Evolutionary conservation across 495 filamentous ascomycete species (phyloP).

Genomic region (Zalerion maritima): DNA sequence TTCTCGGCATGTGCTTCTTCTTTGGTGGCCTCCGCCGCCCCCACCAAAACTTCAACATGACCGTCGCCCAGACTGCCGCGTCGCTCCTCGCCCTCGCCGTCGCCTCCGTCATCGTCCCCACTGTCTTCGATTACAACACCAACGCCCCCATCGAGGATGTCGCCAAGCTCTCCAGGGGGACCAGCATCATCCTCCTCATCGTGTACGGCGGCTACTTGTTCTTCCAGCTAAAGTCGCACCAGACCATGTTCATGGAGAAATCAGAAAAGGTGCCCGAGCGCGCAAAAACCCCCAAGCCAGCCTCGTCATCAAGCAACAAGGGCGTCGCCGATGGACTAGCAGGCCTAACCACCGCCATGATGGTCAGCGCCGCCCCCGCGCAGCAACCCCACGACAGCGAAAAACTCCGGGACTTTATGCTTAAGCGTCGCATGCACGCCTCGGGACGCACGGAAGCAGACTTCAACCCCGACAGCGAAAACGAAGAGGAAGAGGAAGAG

Average conservation of each 20-base stretch:
- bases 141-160: constrained; percentile 24
- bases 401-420: constrained; percentile 24
- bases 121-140: constrained; percentile 53
- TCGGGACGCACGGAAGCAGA: constrained; percentile 13
- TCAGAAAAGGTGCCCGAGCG: constrained; percentile 57
- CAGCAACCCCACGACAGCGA: constrained; percentile 28
- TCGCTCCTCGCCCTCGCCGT: constrained; percentile 70
- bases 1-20: constrained; percentile 90
- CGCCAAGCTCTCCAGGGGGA: constrained; percentile 52
- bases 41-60: constrained; percentile 84
- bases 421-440: constrained; percentile 7
- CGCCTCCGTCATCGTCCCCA: constrained; percentile 72
- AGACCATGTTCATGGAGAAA: constrained; percentile 54
- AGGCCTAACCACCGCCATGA: constrained; percentile 16
- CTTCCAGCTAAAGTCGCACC: constrained; percentile 72
- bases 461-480: constrained; percentile 33
- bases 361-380: constrained; percentile 24
- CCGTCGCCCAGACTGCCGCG: constrained; percentile 84
- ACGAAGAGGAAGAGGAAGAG: constrained; percentile 48
- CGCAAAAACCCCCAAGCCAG: neutral
- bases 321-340: constrained; percentile 47
- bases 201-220: constrained; percentile 65
- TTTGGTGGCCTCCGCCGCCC: constrained; percentile 65
- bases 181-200: constrained; percentile 57
- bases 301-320: constrained; percentile 7